These are phyloP conservation scores for Rosa rugosa DNA, from an alignment of 306 rosid species.

Conservation along the genomic window DNA sequence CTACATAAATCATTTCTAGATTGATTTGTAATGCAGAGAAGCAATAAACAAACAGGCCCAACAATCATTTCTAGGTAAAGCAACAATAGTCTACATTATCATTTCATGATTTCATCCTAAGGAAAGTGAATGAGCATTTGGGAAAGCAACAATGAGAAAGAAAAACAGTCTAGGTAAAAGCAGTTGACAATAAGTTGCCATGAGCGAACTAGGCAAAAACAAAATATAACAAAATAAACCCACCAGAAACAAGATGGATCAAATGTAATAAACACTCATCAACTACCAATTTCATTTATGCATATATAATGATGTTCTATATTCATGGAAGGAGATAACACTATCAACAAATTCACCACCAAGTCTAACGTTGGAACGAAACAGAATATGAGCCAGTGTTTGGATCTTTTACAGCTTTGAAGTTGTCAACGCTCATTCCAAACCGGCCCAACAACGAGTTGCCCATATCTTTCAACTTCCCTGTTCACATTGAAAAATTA, in stretches of 20 bases:
- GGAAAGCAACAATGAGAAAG: neutral
- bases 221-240: neutral
- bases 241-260: neutral
- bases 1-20: neutral
- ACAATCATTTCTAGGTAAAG: too few relatives aligned
- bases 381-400: slow-evolving; percentile 86
- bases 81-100: too few relatives aligned
- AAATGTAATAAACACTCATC: neutral
- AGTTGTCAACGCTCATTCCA: slow-evolving; percentile 86
- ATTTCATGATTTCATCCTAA: too few relatives aligned
- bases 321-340: neutral
- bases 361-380: slow-evolving; percentile 56
- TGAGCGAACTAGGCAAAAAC: neutral
- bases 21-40: neutral
- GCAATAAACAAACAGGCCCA: neutral
- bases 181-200: neutral
- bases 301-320: neutral
- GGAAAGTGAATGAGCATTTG: neutral
- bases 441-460: slow-evolving; percentile 85
- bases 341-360: neutral
- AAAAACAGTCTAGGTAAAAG: neutral
- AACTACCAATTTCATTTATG: neutral
- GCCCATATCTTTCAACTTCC: slow-evolving; percentile 82
- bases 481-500: slow-evolving; percentile 37
- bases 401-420: slow-evolving; percentile 87